A percentile compares a stretch with the other conserved stretches of the same genome.
phyloP scores from a whole-genome alignment of 106 monocot genomes.

The Xerophyta viscosa region DNA sequence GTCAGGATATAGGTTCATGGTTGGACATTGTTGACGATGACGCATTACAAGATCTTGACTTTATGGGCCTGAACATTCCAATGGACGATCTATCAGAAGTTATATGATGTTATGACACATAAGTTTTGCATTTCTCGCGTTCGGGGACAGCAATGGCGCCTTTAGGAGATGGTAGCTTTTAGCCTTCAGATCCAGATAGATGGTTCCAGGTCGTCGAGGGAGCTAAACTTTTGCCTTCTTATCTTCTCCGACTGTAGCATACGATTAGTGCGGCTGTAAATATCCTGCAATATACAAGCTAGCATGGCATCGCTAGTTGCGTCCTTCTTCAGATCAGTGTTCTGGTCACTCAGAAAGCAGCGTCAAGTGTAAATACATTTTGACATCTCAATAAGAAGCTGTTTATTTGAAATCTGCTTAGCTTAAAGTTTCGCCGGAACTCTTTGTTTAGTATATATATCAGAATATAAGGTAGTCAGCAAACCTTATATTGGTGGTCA shows the following conservation, averaged over 20 bases:
- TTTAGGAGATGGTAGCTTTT: neutral
- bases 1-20: conserved; percentile 43
- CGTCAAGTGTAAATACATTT: neutral
- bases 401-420: no score
- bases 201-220: no score
- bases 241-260: no score
- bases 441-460: no score
- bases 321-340: neutral
- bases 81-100: conserved; percentile 54
- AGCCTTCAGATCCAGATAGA: no score
- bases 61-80: conserved; percentile 41
- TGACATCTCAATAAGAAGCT: neutral
- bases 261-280: no score
- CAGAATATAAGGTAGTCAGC: no score
- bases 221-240: no score
- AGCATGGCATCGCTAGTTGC: no score
- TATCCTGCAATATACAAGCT: no score
- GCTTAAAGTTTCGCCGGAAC: no score
- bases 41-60: conserved; percentile 32
- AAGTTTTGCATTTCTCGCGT: neutral
- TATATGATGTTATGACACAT: conserved; percentile 14
- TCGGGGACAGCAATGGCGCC: neutral
- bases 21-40: conserved; percentile 36
- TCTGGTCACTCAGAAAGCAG: neutral
- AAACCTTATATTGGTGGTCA: no score